Percentiles rank a stretch among this genome's conserved stretches.
Conservation (phyloP, 2,329 filamentous ascomycete species). For the Colletotrichum tropicicola region DNA sequence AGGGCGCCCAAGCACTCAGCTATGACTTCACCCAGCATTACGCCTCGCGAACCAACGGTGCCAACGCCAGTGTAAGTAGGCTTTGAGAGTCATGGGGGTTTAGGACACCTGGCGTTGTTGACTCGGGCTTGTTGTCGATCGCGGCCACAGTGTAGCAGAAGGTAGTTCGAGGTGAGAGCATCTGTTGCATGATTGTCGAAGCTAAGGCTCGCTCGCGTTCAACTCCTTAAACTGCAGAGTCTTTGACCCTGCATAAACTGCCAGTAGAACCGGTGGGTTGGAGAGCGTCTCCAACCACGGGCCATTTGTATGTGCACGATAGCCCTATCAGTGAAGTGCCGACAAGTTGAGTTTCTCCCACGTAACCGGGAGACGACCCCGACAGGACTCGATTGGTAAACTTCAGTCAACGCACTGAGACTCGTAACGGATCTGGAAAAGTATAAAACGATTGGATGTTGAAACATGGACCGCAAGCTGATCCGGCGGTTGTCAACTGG, state of each 20-base stretch:
- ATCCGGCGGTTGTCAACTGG: not conserved
- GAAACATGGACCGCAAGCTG: not conserved
- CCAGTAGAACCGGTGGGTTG: too few relatives aligned
- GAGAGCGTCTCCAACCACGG: not conserved
- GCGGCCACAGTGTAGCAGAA: too few relatives aligned
- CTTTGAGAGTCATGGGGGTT: not conserved
- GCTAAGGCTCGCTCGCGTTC: not conserved
- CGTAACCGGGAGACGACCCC: not conserved
- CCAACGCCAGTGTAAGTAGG: not conserved
- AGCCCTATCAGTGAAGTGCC: not conserved
- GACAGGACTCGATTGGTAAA: too few relatives aligned
- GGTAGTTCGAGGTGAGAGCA: too few relatives aligned
- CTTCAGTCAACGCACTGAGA: conserved; percentile 2
- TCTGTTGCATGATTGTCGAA: not conserved
- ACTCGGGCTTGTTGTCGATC: too few relatives aligned
- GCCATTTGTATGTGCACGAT: too few relatives aligned
- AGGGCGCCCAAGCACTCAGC: conserved; percentile 29
- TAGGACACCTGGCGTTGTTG: too few relatives aligned
- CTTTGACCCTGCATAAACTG: conserved; percentile 7
- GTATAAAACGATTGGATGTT: conserved; percentile 1
- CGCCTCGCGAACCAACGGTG: conserved; percentile 25
- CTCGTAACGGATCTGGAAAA: not conserved
- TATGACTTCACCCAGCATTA: conserved; percentile 57
- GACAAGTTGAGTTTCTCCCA: conserved; percentile 4
- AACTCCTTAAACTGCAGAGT: not conserved